These are phyloP conservation scores for Phytophthora podocarpi DNA, from an alignment of 352 stramenopile species.

Conservation along the genomic window DNA sequence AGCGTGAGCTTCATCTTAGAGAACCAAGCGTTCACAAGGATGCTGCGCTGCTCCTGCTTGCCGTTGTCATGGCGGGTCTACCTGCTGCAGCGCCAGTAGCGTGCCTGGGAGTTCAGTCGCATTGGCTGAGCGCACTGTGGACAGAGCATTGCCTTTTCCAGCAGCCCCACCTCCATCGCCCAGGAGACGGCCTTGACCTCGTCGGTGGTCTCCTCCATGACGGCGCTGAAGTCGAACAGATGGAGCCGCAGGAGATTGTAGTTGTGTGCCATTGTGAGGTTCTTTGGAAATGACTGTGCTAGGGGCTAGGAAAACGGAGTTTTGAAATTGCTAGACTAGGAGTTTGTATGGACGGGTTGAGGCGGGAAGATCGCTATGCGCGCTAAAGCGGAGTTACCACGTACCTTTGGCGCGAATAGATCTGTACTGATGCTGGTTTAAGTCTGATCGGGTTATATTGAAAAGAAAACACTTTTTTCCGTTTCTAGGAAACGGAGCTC, in stretches of 20 bases:
- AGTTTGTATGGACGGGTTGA: background rate
- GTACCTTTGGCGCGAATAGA: no score
- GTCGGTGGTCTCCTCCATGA: slow-evolving; percentile 10
- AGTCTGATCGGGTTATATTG: no score
- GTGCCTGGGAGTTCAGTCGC: background rate
- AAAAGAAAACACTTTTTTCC: no score
- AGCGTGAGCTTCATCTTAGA: slow-evolving; percentile 6
- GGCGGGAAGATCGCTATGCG: background rate
- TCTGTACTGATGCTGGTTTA: no score
- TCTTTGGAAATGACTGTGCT: slow-evolving; percentile 4
- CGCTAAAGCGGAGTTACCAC: background rate
- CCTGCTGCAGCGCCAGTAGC: slow-evolving; percentile 5
- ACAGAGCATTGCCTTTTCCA: slow-evolving; percentile 1
- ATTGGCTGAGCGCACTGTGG: background rate
- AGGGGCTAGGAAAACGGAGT: slow-evolving; percentile 11
- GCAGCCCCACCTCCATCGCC: background rate
- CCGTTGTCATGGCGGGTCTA: background rate
- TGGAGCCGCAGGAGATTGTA: slow-evolving; percentile 2
- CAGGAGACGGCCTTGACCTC: background rate
- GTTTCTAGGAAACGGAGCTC: no score
- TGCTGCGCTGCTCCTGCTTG: background rate
- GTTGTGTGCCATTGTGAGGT: background rate
- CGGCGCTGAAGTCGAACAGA: slow-evolving; percentile 1
- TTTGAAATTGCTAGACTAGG: background rate
- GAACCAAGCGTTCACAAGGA: slow-evolving; percentile 4